These are phyloP conservation scores for Tremella yokohamensis DNA, from an alignment of 768 basidiomycete genomes.

Conservation along the genomic window DNA sequence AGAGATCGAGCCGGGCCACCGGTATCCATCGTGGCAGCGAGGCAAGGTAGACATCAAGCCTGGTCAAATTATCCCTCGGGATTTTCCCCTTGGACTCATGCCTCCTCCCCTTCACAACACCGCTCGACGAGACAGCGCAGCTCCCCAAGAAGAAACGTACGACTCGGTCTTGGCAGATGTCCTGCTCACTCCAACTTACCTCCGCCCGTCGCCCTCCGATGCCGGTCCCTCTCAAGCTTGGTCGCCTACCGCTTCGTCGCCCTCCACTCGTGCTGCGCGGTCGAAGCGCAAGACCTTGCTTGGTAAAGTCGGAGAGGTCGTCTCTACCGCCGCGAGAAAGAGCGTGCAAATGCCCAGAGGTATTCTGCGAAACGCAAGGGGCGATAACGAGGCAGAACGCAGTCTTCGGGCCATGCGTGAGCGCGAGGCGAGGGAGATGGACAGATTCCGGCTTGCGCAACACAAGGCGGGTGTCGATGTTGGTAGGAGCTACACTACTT, in stretches of 20 bases:
- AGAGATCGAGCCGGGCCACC: constrained; percentile 36
- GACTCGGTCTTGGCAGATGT: constrained; percentile 43
- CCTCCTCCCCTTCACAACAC: not conserved
- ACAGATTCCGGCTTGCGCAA: constrained; percentile 21
- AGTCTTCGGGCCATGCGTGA: constrained; percentile 24
- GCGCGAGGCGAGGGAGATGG: constrained; percentile 36
- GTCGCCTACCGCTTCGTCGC: not conserved
- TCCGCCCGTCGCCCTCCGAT: constrained; percentile 19
- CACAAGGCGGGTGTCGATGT: constrained; percentile 13
- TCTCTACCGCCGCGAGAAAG: constrained; percentile 14
- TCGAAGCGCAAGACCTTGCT: constrained; percentile 23
- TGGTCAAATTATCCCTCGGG: constrained; percentile 31
- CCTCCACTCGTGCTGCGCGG: constrained; percentile 3
- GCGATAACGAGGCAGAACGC: constrained; percentile 5
- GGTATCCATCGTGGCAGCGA: constrained; percentile 42
- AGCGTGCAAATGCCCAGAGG: constrained; percentile 21
- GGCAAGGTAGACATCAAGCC: constrained; percentile 41
- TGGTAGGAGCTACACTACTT: constrained; percentile 2
- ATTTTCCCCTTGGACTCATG: not conserved
- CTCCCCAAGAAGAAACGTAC: constrained; percentile 19
- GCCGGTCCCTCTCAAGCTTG: not conserved
- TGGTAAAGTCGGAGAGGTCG: constrained; percentile 15
- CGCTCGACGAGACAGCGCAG: not conserved
- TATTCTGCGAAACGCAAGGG: constrained; percentile 13
- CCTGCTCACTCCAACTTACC: constrained; percentile 39